Evolutionary conservation across 208 protist genomes (phyloP).

Genomic region (Lotmaria passim): DNA sequence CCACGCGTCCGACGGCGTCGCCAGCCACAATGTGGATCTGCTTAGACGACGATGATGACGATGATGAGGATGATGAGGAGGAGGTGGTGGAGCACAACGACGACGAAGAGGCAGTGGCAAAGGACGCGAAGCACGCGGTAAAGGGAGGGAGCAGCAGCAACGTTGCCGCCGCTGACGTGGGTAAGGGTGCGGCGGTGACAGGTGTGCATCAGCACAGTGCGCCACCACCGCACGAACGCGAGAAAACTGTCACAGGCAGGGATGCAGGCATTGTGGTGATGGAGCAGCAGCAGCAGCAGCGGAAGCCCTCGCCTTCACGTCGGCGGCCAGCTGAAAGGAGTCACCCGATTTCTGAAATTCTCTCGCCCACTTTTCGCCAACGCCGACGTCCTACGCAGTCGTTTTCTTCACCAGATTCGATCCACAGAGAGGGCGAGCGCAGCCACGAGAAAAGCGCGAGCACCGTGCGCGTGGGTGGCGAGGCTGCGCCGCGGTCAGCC

Average conservation of each 20-base stretch:
- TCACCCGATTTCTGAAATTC: conserved; percentile 51
- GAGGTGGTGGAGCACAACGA: background rate
- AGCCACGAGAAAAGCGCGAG: background rate
- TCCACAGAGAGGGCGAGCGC: conserved; percentile 38
- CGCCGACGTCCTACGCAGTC: conserved; percentile 38
- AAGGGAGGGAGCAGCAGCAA: background rate
- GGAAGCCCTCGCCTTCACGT: background rate
- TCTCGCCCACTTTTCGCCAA: conserved; percentile 69
- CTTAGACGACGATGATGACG: conserved; percentile 73
- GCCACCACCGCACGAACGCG: too few relatives aligned
- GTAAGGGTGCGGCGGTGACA: background rate
- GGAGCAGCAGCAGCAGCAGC: background rate
- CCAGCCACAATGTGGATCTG: conserved; percentile 81
- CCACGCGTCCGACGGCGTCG: conserved; percentile 55
- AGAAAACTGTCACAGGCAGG: too few relatives aligned
- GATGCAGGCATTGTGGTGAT: too few relatives aligned
- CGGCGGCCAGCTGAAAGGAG: conserved; percentile 13
- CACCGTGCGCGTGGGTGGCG: conserved; percentile 22
- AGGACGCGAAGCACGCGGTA: background rate
- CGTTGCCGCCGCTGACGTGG: background rate
- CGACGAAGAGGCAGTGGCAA: background rate
- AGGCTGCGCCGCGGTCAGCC: too few relatives aligned
- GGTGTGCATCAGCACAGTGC: background rate
- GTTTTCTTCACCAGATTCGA: background rate
- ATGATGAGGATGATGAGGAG: conserved; percentile 27